Conservation (phyloP, 805 yeast species). For the Yarrowia deformans region DNA sequence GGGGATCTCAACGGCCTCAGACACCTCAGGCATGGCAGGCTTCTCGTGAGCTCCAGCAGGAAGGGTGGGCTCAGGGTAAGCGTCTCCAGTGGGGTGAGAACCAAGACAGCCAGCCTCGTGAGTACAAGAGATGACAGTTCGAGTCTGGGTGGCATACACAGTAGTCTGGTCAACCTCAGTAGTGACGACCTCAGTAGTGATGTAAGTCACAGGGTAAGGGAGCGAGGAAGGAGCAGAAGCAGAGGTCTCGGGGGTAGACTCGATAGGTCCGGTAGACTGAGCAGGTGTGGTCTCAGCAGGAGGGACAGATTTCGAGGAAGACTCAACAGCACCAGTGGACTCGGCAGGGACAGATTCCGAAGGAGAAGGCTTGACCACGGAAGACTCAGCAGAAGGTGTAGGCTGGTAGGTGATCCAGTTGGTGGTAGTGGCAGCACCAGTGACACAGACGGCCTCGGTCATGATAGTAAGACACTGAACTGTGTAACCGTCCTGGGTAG, state of each 20-base stretch:
- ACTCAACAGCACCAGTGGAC: neutral
- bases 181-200: conserved; percentile 25
- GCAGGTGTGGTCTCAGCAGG: conserved; percentile 1
- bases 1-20: neutral
- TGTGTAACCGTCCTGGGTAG: conserved; percentile 14
- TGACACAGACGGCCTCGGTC: conserved; percentile 18
- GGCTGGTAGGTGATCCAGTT: conserved; percentile 33
- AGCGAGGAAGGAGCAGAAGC: conserved; percentile 4
- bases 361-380: neutral
- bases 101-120: conserved; percentile 29
- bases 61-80: neutral
- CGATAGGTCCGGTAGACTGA: neutral
- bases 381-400: conserved; percentile 17
- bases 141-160: conserved; percentile 10
- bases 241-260: neutral
- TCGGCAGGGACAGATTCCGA: neutral
- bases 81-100: neutral
- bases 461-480: conserved; percentile 19
- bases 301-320: neutral
- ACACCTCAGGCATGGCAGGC: conserved; percentile 24
- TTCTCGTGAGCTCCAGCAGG: conserved; percentile 29
- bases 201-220: conserved; percentile 9
- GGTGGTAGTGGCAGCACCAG: conserved; percentile 15
- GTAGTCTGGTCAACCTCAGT: conserved; percentile 29
- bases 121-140: conserved; percentile 18